phyloP scores from a whole-genome alignment of 768 basidiomycete species.

The Phaeolepiota aurea region DNA sequence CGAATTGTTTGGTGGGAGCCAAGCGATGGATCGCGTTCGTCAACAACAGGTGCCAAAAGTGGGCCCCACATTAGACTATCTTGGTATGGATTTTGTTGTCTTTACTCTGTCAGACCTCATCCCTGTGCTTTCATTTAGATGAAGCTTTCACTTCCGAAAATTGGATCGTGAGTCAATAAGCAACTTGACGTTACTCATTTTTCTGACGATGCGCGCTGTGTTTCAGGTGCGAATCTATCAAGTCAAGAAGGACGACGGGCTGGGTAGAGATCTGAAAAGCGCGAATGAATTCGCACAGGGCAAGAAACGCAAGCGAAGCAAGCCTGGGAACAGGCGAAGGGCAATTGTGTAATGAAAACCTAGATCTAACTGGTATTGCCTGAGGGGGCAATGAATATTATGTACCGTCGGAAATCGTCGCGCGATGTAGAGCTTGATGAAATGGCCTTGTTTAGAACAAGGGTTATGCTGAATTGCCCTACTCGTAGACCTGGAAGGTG shows the following conservation, averaged over 20 bases:
- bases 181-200: no score
- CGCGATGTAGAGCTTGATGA: background rate
- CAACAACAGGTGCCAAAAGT: conserved; percentile 70
- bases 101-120: conserved; percentile 1
- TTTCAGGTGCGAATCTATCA: conserved; percentile 81
- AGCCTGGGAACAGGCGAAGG: conserved; percentile 56
- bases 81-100: conserved; percentile 50
- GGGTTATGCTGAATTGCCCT: no score
- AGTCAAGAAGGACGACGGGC: conserved; percentile 87
- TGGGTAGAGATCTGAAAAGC: conserved; percentile 84
- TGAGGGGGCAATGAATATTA: conserved; percentile 5
- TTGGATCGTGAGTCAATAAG: conserved; percentile 74
- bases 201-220: conserved; percentile 4
- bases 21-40: conserved; percentile 81
- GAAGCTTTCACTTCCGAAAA: conserved; percentile 99
- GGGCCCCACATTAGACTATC: conserved; percentile 79
- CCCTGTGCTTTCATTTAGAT: conserved; percentile 36
- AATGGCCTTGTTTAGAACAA: no score
- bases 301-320: conserved; percentile 81
- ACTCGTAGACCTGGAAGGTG: no score
- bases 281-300: conserved; percentile 82
- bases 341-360: conserved; percentile 26
- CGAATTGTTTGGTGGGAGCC: conserved; percentile 73
- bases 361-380: background rate
- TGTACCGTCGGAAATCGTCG: conserved; percentile 1